A percentile compares a stretch with the other conserved stretches of the same genome.
These are phyloP conservation scores for Salix caprea DNA, from an alignment of 345 rosid genomes.

Conservation along the genomic window DNA sequence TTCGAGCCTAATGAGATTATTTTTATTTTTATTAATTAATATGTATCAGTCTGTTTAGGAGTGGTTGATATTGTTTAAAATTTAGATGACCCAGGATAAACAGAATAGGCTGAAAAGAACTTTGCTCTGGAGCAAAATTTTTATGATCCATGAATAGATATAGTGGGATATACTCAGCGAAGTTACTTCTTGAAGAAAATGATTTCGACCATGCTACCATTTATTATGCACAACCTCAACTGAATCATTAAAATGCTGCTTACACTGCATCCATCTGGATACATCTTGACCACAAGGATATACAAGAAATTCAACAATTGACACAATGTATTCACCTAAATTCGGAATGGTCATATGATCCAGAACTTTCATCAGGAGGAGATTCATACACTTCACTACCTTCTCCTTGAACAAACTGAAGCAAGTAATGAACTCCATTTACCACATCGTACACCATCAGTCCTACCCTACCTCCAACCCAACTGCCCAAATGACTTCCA, in stretches of 20 bases:
- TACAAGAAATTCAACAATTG: not conserved
- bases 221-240: not conserved
- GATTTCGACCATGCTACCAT: not conserved
- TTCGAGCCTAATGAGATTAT: too few species aligned
- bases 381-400: constrained; percentile 18
- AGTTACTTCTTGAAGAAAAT: not conserved
- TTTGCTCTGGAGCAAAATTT: not conserved
- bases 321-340: constrained; percentile 8
- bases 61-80: too few species aligned
- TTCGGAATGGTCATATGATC: constrained; percentile 9
- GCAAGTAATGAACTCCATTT: constrained; percentile 58
- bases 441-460: constrained; percentile 86
- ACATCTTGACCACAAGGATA: not conserved
- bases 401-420: constrained; percentile 39
- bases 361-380: constrained; percentile 7
- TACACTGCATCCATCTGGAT: not conserved
- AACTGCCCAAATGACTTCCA: constrained; percentile 89
- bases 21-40: too few species aligned
- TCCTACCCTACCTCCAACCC: constrained; percentile 94
- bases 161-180: not conserved
- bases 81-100: not conserved
- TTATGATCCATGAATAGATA: not conserved
- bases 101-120: not conserved
- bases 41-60: too few species aligned
- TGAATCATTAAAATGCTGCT: not conserved